Evolutionary conservation across 2,329 filamentous ascomycete genomes (phyloP), one percentile per base, ranked within the genome.

Genomic region (Anisogramma anomala): DNA sequence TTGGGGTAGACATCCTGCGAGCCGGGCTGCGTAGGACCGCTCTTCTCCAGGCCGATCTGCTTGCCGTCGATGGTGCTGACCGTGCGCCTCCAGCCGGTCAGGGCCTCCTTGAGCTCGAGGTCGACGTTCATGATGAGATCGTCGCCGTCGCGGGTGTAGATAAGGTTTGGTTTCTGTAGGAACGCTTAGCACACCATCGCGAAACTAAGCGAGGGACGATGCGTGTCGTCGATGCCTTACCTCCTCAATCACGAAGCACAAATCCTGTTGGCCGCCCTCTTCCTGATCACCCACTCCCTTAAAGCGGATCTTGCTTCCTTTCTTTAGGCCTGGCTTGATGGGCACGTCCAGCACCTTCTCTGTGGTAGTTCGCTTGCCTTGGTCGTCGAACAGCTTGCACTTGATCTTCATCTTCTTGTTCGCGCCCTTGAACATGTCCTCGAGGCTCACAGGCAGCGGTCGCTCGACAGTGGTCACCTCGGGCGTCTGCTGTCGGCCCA

Each of bases 361-460:
- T 46, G 88, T 84, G 3, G 81, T 82, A 32, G 77, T 84, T 52
- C 87, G 79, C 68, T 94, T 94, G 43, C 86, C 86, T 1, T 72
- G 79, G 15, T 79, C 70, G 60, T 98, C 91, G 59, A 85, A 96
- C 14, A 82, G 87, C 76, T 96, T 96, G 55, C 89, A 77, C 69
- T 94, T 95, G 50, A 96, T 94, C 67, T 91, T 94, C 73, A 98
- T 86, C 72, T 94, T 95, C 75, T 98, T 98, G 36, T 82, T 86
- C 26, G 79, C 77, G 30, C 91, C 91, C 19, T 73, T 79, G 66
- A 77, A 96, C 47, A 96, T 65, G 55, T 98, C 91, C 61, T 98
- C 91, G 25, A 98, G 66, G 2, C 82, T 77, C 17, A 98, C 67
- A 3, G 80, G 77, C 48, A 98, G 62, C 33, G 83, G 78, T 55